A percentile compares a stretch with the other conserved stretches of the same genome.
These are phyloP conservation scores for Rhizopogon vesiculosus DNA, from an alignment of 768 basidiomycete genomes.

Conservation along the genomic window DNA sequence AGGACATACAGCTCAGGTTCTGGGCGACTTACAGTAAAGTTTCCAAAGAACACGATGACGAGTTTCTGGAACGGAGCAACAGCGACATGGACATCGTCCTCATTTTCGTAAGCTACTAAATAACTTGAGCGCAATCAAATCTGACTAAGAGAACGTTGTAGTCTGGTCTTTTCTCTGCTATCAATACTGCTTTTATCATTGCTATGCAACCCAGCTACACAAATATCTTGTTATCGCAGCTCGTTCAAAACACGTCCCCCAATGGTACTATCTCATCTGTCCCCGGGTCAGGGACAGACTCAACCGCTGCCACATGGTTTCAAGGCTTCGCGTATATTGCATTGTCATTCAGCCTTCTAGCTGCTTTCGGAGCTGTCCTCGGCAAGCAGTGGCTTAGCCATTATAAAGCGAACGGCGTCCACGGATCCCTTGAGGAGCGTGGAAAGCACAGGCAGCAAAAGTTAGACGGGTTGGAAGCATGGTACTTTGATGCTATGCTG, in stretches of 20 bases:
- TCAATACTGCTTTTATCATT: slow-evolving; percentile 1
- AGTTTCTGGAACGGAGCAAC: slow-evolving; percentile 13
- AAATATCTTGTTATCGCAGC: neutral
- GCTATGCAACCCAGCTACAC: slow-evolving; percentile 1
- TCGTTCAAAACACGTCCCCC: slow-evolving; percentile 4
- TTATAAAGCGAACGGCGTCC: slow-evolving; percentile 5
- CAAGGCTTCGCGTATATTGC: slow-evolving; percentile 14
- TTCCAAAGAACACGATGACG: slow-evolving; percentile 8
- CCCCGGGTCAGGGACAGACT: neutral
- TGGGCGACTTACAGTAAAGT: too few species aligned
- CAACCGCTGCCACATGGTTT: slow-evolving; percentile 3
- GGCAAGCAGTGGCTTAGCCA: slow-evolving; percentile 12
- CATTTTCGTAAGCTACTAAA: slow-evolving; percentile 15
- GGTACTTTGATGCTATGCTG: neutral
- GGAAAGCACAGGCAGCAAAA: neutral
- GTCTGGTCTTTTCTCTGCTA: slow-evolving; percentile 5
- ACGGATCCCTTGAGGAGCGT: slow-evolving; percentile 2
- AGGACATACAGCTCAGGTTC: neutral
- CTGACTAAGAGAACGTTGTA: neutral
- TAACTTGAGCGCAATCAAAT: neutral
- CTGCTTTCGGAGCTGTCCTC: slow-evolving; percentile 15
- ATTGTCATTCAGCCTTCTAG: slow-evolving; percentile 15
- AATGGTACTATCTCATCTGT: neutral
- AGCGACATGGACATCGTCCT: slow-evolving; percentile 16
- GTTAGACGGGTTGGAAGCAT: neutral